Percentiles rank a stretch among this genome's conserved stretches.
phyloP scores from a whole-genome alignment of 225 moss, liverwort and hornwort species.

The Takakia lepidozioides region DNA sequence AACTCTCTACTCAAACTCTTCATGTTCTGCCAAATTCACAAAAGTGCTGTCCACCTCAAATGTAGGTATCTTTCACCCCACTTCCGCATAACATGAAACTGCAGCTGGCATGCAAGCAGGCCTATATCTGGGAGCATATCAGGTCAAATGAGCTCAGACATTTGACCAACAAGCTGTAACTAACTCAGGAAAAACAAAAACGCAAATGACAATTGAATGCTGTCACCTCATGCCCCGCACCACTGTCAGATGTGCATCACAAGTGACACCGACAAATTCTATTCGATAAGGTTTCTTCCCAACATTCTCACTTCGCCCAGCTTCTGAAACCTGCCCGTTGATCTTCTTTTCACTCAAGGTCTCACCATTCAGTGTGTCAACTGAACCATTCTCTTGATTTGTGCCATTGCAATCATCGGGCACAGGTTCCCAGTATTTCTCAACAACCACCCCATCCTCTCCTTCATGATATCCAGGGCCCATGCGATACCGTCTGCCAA shows the following conservation, averaged over 20 bases:
- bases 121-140: too few species aligned
- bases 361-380: neutral
- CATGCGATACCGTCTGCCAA: slow-evolving; percentile 69
- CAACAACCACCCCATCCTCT: slow-evolving; percentile 37
- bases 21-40: too few species aligned
- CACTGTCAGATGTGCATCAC: slow-evolving; percentile 93
- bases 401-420: slow-evolving; percentile 7
- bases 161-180: too few species aligned
- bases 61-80: too few species aligned
- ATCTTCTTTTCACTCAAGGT: neutral
- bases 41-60: too few species aligned
- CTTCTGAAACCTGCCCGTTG: too few species aligned
- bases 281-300: slow-evolving; percentile 63
- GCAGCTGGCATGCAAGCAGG: too few species aligned
- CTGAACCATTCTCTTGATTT: neutral
- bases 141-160: too few species aligned
- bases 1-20: too few species aligned
- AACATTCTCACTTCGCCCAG: neutral
- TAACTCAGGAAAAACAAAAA: too few species aligned
- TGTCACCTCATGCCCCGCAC: slow-evolving; percentile 94
- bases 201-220: too few species aligned
- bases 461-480: slow-evolving; percentile 61
- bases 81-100: too few species aligned
- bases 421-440: slow-evolving; percentile 74
- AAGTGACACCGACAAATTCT: slow-evolving; percentile 87